phyloP scores from a whole-genome alignment of 345 rosid species.

The Geranium brycei region DNA sequence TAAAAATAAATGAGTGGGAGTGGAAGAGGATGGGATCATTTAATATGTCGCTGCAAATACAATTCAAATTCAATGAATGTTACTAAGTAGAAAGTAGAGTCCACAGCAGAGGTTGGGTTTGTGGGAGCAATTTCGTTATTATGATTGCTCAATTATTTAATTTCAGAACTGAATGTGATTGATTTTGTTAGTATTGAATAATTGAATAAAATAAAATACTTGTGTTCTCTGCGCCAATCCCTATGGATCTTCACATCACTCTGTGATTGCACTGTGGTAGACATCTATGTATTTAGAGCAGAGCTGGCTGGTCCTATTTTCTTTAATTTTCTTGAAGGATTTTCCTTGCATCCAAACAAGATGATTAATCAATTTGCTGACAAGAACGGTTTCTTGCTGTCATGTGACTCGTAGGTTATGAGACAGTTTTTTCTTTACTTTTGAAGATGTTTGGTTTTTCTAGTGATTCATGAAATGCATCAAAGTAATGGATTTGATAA shows the following conservation, averaged over 20 bases:
- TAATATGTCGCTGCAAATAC: neutral
- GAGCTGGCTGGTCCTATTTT: neutral
- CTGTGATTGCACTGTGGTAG: neutral
- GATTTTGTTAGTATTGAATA: neutral
- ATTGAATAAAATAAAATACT: neutral
- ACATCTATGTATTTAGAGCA: neutral
- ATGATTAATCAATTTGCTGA: no score
- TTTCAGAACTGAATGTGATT: neutral
- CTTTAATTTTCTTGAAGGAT: no score
- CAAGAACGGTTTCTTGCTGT: no score
- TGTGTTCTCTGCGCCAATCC: neutral
- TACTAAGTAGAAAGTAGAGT: neutral
- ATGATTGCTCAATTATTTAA: no score
- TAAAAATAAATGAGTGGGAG: no score
- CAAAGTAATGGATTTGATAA: no score
- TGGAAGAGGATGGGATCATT: neutral
- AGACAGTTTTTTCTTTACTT: no score
- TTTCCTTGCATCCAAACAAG: no score
- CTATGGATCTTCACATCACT: neutral
- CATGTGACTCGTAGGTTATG: no score
- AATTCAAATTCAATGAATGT: neutral
- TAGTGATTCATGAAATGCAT: no score
- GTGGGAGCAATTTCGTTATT: no score
- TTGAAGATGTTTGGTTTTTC: no score
- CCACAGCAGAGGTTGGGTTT: neutral